Evolutionary conservation across 1,284 basidiomycete genomes (phyloP).

Genomic region (Sphaerobolus stellatus): DNA sequence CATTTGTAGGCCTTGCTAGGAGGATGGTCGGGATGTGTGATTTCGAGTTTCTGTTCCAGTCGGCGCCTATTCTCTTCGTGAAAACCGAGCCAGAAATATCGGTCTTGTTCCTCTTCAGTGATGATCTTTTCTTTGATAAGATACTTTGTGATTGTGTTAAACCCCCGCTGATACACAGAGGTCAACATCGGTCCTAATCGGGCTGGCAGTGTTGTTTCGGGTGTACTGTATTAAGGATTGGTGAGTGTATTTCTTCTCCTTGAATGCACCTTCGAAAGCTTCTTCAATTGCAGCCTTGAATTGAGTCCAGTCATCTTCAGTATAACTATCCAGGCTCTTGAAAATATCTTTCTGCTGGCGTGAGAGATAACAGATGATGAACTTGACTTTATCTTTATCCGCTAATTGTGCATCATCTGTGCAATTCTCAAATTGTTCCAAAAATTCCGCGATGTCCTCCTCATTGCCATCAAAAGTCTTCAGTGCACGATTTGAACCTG

Average conservation of each 20-base stretch:
- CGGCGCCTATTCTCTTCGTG: neutral
- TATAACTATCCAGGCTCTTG: constrained; percentile 2
- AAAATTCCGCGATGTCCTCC: constrained; percentile 5
- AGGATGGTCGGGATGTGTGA: neutral
- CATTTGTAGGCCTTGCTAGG: neutral
- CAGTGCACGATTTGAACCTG: neutral
- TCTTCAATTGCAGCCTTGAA: constrained; percentile 6
- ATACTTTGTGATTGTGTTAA: neutral
- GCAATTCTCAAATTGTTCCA: constrained; percentile 4
- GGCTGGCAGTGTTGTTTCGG: neutral
- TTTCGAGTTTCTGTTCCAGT: neutral
- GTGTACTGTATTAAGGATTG: neutral
- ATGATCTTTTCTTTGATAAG: neutral
- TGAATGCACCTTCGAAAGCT: constrained; percentile 5
- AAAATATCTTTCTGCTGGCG: neutral
- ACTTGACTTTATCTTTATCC: neutral
- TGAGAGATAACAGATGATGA: neutral
- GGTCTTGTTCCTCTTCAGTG: neutral
- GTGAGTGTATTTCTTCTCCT: neutral
- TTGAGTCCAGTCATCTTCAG: neutral
- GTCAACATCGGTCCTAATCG: neutral
- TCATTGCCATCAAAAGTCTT: constrained; percentile 8
- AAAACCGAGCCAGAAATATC: constrained; percentile 9
- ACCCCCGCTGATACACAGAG: neutral
- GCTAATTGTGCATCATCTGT: neutral